Evolutionary conservation across 345 rosid species (phyloP), one percentile per base, ranked within the genome.

Genomic region (Toxicodendron radicans): DNA sequence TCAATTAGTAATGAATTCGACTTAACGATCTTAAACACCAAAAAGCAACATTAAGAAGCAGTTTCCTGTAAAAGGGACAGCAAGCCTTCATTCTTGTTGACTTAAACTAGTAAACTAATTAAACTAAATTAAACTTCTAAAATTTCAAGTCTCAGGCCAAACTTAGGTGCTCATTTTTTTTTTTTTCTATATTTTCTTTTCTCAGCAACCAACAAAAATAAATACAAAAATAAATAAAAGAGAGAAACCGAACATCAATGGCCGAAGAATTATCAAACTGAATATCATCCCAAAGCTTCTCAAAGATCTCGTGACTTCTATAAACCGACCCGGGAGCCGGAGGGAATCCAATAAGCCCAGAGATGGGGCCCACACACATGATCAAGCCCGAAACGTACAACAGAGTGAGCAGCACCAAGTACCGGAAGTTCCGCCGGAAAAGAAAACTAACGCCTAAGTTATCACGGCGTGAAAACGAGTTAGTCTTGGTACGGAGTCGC

Each of bases 351-450:
- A 87, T 73, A 18, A 89, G 82, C 18, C 86, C 84, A 10, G 97
- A 86, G 81, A 92, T 84, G 43, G 95, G 97, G 46, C 95, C 94
- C 66, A 91, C 89, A 63, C 95, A 95, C 91, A 91, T 81, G 76
- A 92, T 76, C 80, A 95, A 76, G 10, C 91, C 97, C 38, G 86
- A 86, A 75, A 94, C 68, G 80, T 95, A 95, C 77, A 92, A 73
- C 72, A 91, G 70, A 5, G 91, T 86, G 59, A 95, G 80, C 33
- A 89, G 64, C 73, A 83, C 68, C 81, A 95, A 74, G 86, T 82
- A 92, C 58, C 91, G 85, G 24, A 87, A 76, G 65, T 86, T 88
- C 73, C 91, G 72, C 63, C 97, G 88, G 86, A 85, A 78, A 72
- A 82, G 81, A 17, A 85, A 60, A 60, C 83, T 83, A 58, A 80